Evolutionary conservation across 2,329 filamentous ascomycete species (phyloP).

Genomic region (Xylariaceae sp.): DNA sequence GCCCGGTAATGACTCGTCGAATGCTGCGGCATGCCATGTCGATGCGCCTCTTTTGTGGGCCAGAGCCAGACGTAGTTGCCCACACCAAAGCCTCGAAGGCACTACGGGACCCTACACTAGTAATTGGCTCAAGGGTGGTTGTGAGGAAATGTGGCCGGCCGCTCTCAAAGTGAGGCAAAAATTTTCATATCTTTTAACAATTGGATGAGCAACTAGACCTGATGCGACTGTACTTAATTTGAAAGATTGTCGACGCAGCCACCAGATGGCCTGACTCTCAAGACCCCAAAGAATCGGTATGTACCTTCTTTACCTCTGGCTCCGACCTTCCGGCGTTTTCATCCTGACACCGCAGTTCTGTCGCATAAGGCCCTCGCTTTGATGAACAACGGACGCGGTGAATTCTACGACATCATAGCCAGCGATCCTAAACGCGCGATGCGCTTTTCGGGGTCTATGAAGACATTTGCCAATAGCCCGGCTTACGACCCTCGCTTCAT

Average conservation of each 20-base stretch:
- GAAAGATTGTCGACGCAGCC: slow-evolving; percentile 30
- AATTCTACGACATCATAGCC: background rate
- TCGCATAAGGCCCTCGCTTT: background rate
- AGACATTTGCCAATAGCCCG: background rate
- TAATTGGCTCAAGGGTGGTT: slow-evolving; percentile 32
- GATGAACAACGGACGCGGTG: background rate
- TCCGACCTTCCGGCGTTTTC: background rate
- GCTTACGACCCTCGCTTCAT: background rate
- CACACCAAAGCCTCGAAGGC: slow-evolving; percentile 36
- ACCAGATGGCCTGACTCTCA: slow-evolving; percentile 35
- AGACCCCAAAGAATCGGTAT: slow-evolving; percentile 33
- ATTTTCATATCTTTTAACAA: background rate
- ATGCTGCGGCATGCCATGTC: slow-evolving; percentile 33
- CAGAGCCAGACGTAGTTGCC: slow-evolving; percentile 33
- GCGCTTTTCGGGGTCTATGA: slow-evolving; percentile 2
- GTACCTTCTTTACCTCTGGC: slow-evolving; percentile 7
- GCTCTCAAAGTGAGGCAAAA: slow-evolving; percentile 23
- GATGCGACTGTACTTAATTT: background rate
- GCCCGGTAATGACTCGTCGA: slow-evolving; percentile 23
- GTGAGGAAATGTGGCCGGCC: slow-evolving; percentile 30
- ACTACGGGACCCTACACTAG: slow-evolving; percentile 27
- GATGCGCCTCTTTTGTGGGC: slow-evolving; percentile 39
- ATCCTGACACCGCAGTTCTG: background rate
- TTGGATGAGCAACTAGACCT: background rate
- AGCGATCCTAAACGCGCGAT: background rate